phyloP scores from a whole-genome alignment of 345 rosid species.

The Boechera stricta region DNA sequence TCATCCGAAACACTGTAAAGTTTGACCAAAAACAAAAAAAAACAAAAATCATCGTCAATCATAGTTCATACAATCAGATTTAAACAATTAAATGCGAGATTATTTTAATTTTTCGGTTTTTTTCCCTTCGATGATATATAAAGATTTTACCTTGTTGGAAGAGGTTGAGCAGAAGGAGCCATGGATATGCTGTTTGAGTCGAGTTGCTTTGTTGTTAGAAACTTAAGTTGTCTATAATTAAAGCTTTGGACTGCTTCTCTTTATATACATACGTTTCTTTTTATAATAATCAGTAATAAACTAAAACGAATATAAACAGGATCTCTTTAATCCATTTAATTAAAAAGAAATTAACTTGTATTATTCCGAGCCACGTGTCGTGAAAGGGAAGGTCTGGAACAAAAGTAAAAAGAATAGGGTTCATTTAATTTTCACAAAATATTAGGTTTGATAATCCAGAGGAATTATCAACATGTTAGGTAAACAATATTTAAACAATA shows the following conservation, averaged over 20 bases:
- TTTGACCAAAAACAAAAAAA: not conserved
- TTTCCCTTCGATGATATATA: not conserved
- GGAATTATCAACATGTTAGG: too few species aligned
- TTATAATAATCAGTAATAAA: slow-evolving; percentile 7
- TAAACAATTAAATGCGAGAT: not conserved
- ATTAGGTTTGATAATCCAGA: too few species aligned
- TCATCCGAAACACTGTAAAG: slow-evolving; percentile 39
- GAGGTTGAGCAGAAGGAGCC: slow-evolving; percentile 42
- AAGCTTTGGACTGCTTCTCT: slow-evolving; percentile 34
- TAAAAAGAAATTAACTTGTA: not conserved
- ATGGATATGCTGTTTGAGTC: slow-evolving; percentile 25
- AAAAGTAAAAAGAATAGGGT: not conserved
- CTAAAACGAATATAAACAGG: not conserved
- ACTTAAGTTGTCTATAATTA: not conserved
- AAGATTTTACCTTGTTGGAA: slow-evolving; percentile 27
- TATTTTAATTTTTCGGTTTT: not conserved
- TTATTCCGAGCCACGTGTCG: not conserved
- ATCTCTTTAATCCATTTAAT: not conserved
- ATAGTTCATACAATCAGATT: slow-evolving; percentile 16
- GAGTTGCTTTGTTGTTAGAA: slow-evolving; percentile 24
- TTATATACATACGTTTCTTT: slow-evolving; percentile 24
- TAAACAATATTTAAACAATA: too few species aligned
- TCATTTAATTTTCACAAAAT: not conserved
- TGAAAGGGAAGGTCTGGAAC: not conserved
- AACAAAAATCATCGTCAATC: not conserved